These are phyloP conservation scores for Aspergillus fumigatiaffinis DNA, from an alignment of 2,329 filamentous ascomycete genomes.

Conservation along the genomic window DNA sequence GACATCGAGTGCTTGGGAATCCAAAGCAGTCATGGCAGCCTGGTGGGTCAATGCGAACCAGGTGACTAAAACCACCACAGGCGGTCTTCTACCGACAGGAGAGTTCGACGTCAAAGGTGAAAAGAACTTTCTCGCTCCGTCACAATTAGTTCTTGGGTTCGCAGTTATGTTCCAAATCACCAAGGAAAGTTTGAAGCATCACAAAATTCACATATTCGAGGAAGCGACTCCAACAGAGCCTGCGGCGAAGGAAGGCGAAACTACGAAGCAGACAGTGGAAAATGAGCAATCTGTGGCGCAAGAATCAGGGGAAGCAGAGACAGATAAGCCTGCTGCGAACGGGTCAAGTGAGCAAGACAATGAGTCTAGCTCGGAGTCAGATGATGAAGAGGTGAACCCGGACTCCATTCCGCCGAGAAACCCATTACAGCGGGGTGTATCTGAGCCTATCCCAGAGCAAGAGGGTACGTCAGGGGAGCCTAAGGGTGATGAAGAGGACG, in stretches of 20 bases:
- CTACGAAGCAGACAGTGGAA: constrained; percentile 19
- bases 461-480: constrained; percentile 21
- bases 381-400: constrained; percentile 18
- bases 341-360: constrained; percentile 24
- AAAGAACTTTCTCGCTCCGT: constrained; percentile 87
- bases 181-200: constrained; percentile 76
- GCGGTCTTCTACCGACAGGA: constrained; percentile 75
- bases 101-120: constrained; percentile 77
- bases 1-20: constrained; percentile 89
- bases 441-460: constrained; percentile 15
- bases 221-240: constrained; percentile 19
- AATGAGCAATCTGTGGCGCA: constrained; percentile 31
- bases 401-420: constrained; percentile 11
- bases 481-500: constrained; percentile 19
- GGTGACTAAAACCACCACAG: constrained; percentile 79
- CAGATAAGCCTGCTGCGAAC: constrained; percentile 16
- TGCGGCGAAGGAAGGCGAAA: constrained; percentile 19
- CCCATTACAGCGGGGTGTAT: constrained; percentile 14
- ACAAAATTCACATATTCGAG: constrained; percentile 69
- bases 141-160: constrained; percentile 82
- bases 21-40: constrained; percentile 89
- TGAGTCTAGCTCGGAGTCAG: constrained; percentile 20
- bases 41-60: constrained; percentile 94
- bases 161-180: constrained; percentile 84
- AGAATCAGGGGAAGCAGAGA: constrained; percentile 18